Conservation (phyloP, 2,329 filamentous ascomycete genomes). For the Penicillium sp. region DNA sequence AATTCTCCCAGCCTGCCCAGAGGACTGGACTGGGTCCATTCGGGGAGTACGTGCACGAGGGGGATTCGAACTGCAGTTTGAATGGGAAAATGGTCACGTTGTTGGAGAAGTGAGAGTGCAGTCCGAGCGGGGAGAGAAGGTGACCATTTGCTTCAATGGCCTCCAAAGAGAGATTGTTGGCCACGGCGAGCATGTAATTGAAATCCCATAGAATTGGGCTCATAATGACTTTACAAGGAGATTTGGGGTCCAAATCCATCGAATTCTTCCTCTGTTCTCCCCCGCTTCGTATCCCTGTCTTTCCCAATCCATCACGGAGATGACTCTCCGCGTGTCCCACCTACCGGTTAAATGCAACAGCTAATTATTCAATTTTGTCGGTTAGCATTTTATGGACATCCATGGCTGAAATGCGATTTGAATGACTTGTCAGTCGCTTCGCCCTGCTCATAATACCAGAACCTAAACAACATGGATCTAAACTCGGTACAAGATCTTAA, state of each 20-base stretch:
- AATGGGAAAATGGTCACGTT: conserved; percentile 35
- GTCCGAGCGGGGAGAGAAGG: conserved; percentile 16
- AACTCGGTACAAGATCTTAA: conserved; percentile 29
- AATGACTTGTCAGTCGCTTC: neutral
- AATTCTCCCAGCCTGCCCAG: conserved; percentile 44
- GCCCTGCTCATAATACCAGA: neutral
- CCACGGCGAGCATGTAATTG: conserved; percentile 6
- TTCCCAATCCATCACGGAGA: conserved; percentile 15
- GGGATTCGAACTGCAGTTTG: conserved; percentile 42
- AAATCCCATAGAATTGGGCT: neutral
- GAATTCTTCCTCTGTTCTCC: neutral
- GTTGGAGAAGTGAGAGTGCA: conserved; percentile 15
- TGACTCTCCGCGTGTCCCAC: conserved; percentile 1
- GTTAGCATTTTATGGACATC: neutral
- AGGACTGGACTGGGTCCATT: conserved; percentile 39
- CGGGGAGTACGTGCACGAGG: conserved; percentile 38
- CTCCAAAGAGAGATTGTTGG: conserved; percentile 16
- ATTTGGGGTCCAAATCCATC: neutral
- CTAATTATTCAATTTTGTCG: neutral
- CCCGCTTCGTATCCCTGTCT: conserved; percentile 3
- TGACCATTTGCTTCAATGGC: conserved; percentile 21
- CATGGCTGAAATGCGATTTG: neutral
- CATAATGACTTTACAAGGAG: neutral
- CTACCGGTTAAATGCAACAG: conserved; percentile 8
- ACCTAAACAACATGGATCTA: conserved; percentile 22